Percentiles rank a stretch among this genome's conserved stretches.
phyloP scores from a whole-genome alignment of 352 stramenopile genomes.

The Pythium myriotylum region DNA sequence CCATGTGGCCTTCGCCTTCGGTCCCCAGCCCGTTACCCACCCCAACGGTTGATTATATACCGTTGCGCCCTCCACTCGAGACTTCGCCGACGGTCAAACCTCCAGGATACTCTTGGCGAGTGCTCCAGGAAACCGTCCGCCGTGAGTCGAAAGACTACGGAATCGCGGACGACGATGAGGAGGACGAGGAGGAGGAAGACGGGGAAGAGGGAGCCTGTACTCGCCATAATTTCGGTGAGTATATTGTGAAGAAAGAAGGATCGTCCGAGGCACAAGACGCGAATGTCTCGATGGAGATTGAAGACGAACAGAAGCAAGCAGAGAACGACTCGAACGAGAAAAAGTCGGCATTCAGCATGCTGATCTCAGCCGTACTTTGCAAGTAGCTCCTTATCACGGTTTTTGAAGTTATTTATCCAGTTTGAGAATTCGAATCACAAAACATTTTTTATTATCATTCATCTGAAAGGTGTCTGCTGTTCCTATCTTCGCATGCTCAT shows the following conservation, averaged over 20 bases:
- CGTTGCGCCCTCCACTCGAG: constrained; percentile 3
- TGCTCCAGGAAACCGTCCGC: constrained; percentile 73
- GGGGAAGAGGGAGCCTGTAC: neutral
- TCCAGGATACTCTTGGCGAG: constrained; percentile 74
- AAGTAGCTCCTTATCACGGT: constrained; percentile 16
- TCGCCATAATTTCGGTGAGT: neutral
- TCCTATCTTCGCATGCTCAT: neutral
- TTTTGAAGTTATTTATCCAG: constrained; percentile 18
- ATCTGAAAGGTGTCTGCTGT: neutral
- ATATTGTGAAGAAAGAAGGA: constrained; percentile 18
- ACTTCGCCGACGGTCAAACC: constrained; percentile 25
- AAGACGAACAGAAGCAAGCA: constrained; percentile 2
- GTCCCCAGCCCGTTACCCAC: neutral
- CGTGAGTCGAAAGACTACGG: constrained; percentile 68
- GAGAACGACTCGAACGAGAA: constrained; percentile 5
- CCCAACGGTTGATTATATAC: neutral
- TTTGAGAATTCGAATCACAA: constrained; percentile 6
- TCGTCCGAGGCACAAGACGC: neutral
- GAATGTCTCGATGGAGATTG: neutral
- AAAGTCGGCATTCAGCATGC: constrained; percentile 44
- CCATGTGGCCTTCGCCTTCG: constrained; percentile 13
- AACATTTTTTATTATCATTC: neutral
- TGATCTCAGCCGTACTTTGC: constrained; percentile 54
- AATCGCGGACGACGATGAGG: constrained; percentile 48
- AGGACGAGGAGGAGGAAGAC: constrained; percentile 34